A percentile compares a stretch with the other conserved stretches of the same genome.
These are phyloP conservation scores for Powellomyces hirtus DNA, from an alignment of 192 early-diverging fungal genomes.

Conservation along the genomic window DNA sequence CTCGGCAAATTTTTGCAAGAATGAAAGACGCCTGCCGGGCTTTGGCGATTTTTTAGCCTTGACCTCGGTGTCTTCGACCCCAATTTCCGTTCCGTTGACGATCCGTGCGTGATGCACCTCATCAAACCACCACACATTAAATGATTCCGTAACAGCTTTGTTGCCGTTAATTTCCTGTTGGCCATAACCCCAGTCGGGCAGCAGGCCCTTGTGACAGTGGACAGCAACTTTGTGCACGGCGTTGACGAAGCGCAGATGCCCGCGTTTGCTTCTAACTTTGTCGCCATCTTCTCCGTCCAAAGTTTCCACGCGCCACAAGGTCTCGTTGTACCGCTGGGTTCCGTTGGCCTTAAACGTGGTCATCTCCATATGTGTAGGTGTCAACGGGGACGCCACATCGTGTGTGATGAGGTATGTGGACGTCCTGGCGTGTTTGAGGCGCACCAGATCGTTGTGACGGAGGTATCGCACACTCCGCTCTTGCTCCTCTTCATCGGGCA, in stretches of 20 bases:
- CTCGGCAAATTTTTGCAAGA: conserved; percentile 83
- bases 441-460: conserved; percentile 58
- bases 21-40: conserved; percentile 61
- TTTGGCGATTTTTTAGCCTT: conserved; percentile 31
- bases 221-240: conserved; percentile 74
- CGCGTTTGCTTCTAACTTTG: conserved; percentile 32
- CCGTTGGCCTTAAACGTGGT: conserved; percentile 53
- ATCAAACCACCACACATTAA: conserved; percentile 78
- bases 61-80: conserved; percentile 31
- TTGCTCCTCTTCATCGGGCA: conserved; percentile 29
- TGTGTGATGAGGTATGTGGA: conserved; percentile 64
- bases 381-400: conserved; percentile 76
- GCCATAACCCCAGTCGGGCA: conserved; percentile 88
- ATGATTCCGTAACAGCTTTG: conserved; percentile 71
- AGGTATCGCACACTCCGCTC: conserved; percentile 47
- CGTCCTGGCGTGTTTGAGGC: conserved; percentile 59
- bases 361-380: conserved; percentile 77
- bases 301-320: conserved; percentile 49
- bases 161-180: conserved; percentile 94
- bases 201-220: conserved; percentile 61
- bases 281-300: conserved; percentile 33
- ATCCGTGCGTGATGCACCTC: conserved; percentile 61
- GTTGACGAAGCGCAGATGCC: conserved; percentile 71
- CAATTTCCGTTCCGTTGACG: conserved; percentile 57
- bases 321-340: conserved; percentile 50